phyloP scores from a whole-genome alignment of 78 protist genomes.

The Monosiga brevicollis region DNA sequence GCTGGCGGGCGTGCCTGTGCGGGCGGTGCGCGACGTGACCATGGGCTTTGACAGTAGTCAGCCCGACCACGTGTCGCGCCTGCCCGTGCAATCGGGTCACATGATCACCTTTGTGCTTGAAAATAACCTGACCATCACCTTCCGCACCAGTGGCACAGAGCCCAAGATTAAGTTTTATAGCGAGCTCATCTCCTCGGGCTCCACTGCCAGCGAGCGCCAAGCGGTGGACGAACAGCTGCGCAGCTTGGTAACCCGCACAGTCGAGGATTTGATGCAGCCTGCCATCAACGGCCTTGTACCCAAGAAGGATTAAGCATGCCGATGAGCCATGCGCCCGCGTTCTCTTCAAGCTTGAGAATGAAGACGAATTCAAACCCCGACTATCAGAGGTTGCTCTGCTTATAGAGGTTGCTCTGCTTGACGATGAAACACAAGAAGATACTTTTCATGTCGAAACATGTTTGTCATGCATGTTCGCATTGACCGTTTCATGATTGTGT shows the following conservation, averaged over 20 bases:
- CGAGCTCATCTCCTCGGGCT: slow-evolving; percentile 40
- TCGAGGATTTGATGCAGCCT: slow-evolving; percentile 23
- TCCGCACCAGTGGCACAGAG: slow-evolving; percentile 96
- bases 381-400: too few relatives aligned
- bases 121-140: slow-evolving; percentile 81
- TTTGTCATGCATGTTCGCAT: too few relatives aligned
- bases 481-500: too few relatives aligned
- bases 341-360: too few relatives aligned
- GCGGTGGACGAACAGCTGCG: slow-evolving; percentile 13
- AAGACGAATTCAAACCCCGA: too few relatives aligned
- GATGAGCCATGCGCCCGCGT: too few relatives aligned
- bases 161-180: slow-evolving; percentile 96
- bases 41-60: slow-evolving; percentile 53
- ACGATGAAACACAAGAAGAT: too few relatives aligned
- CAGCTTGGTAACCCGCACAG: neutral
- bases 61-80: slow-evolving; percentile 37
- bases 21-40: slow-evolving; percentile 71
- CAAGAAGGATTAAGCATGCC: neutral
- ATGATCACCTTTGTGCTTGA: slow-evolving; percentile 88
- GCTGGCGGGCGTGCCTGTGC: slow-evolving; percentile 14
- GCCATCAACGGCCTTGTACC: slow-evolving; percentile 22
- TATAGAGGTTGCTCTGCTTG: too few relatives aligned
- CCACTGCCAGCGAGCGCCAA: neutral
- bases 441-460: too few relatives aligned
- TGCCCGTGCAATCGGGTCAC: slow-evolving; percentile 34